Base-by-base conservation (phyloP, 192 early-diverging fungal genomes). In the Gamsiella multidivaricata region DNA sequence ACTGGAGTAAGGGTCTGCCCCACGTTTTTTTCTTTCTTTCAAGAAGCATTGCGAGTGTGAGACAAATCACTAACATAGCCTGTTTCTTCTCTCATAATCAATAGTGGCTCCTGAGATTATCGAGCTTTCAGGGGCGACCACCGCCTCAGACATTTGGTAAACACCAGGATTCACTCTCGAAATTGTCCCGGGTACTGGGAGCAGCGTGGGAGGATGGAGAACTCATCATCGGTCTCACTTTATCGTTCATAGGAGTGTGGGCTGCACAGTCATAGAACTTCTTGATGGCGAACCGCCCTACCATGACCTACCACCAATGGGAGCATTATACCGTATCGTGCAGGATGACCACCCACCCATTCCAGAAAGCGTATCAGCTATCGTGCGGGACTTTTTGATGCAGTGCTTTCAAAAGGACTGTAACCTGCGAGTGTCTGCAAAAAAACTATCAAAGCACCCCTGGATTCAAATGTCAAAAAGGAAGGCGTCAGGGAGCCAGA, bases 391-490 rank as follows among this genome's bases (percentile, higher is more conserved):
- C 61, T 97, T 95, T 80, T 80, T 97, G 29, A 82, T 86, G 36
- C 75, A 85, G 50, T 95, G 94, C 56, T 93, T 95, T 49, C 88
- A 91, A 31, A 92, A 93, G 61, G 90, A 94, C 62, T 85, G 87
- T n/a, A 86, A 88, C 15, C 79, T 85, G 11, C 82, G 91, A 25
- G 85, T 88, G 5, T 83, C 88, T 0, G 94, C 95, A 10, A 85
- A 71, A 33, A 87, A 87, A 56, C 82, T 96, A 26, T 80, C 90
- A n/a, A 76, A 84, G 39, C 94, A 94, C 72, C 81, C 86, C 11
- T 92, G 89, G 89, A 85, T 94, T 18, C 54, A 76, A 42, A 79
- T 61, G 58, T 64, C 70, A 23, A 67, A 64, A 36, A 82, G 79
- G 36, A 82, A 79, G 23, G 64, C 59, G 18, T 58, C 54, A 41